phyloP scores from a whole-genome alignment of 164 flowering plant species.

The grape (Vitis vinifera) region ASM3070453v1 NC_081821.1:1452501-1453000 shows the following conservation, averaged over 20 bases:
- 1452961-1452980: not conserved
- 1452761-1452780: not conserved
- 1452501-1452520: slow-evolving; percentile 91
- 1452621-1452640: slow-evolving; percentile 78
- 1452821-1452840: slow-evolving; percentile 84
- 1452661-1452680: slow-evolving; percentile 80
- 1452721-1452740: not conserved
- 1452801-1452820: slow-evolving; percentile 81
- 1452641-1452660: slow-evolving; percentile 94
- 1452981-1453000: not conserved
- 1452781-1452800: slow-evolving; percentile 4
- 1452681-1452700: slow-evolving; percentile 81
- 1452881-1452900: slow-evolving; percentile 81
- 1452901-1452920: slow-evolving; percentile 86
- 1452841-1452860: slow-evolving; percentile 66
- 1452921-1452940: slow-evolving; percentile 85
- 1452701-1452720: slow-evolving; percentile 77
- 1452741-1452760: not conserved
- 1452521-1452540: slow-evolving; percentile 72
- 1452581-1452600: slow-evolving; percentile 68
- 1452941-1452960: not conserved
- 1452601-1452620: slow-evolving; percentile 90
- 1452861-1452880: slow-evolving; percentile 95
- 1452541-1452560: slow-evolving; percentile 83
- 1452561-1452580: slow-evolving; percentile 76